Conservation (phyloP, 805 yeast species). For the Kluyveromyces siamensis region DNA sequence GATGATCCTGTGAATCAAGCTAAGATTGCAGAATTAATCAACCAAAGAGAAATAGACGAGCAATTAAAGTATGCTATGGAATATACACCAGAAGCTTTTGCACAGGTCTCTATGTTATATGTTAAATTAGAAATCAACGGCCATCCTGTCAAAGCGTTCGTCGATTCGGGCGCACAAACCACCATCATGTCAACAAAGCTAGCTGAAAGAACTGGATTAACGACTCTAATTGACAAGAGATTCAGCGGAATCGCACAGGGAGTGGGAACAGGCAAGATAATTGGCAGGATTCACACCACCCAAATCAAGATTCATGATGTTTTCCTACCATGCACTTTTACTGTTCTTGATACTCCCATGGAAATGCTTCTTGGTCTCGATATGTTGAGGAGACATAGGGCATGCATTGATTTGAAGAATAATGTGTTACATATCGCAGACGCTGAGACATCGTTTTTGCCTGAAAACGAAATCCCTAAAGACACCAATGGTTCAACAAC, state of each 20-base stretch:
- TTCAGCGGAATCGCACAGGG: conserved; percentile 82
- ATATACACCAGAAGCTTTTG: conserved; percentile 83
- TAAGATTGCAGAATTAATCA: conserved; percentile 55
- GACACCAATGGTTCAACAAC: conserved; percentile 13
- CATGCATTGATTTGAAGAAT: conserved; percentile 61
- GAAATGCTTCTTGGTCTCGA: conserved; percentile 85
- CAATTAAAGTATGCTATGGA: conserved; percentile 75
- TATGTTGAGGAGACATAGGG: conserved; percentile 83
- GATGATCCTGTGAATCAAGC: conserved; percentile 63
- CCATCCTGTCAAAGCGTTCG: conserved; percentile 77
- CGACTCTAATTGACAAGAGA: conserved; percentile 68
- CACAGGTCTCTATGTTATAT: conserved; percentile 75
- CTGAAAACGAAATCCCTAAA: conserved; percentile 61
- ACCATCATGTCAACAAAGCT: conserved; percentile 74
- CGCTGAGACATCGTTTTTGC: conserved; percentile 60
- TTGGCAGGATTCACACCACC: conserved; percentile 83
- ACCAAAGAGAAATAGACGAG: conserved; percentile 68
- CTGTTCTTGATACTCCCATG: conserved; percentile 60
- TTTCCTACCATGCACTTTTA: conserved; percentile 58
- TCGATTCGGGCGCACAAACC: conserved; percentile 92
- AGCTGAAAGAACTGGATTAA: conserved; percentile 64
- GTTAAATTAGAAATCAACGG: conserved; percentile 74
- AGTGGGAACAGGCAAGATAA: conserved; percentile 71
- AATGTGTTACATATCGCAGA: conserved; percentile 65
- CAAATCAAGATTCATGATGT: conserved; percentile 69